Conservation (phyloP, 495 filamentous ascomycete species). For the Annulohypoxylon stygium region DNA sequence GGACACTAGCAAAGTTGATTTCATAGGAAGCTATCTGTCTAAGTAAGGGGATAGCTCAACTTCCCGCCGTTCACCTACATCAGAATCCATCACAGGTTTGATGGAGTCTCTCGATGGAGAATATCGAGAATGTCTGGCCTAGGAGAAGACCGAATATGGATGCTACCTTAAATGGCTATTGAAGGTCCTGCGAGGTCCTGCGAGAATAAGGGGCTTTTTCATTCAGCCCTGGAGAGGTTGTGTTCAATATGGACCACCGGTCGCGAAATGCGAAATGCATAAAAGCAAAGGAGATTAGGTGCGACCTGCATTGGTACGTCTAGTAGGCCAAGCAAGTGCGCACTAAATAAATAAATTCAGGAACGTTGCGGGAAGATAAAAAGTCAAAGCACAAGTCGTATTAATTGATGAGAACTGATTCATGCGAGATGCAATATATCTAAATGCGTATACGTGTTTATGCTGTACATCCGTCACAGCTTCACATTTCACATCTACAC, state of each 20-base stretch:
- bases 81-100: conserved; percentile 15
- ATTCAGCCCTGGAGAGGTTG: background rate
- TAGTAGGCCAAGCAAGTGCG: background rate
- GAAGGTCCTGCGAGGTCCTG: conserved; percentile 29
- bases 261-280: conserved; percentile 25
- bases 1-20: conserved; percentile 7
- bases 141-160: conserved; percentile 14
- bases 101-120: background rate
- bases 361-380: conserved; percentile 21
- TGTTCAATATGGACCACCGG: conserved; percentile 8
- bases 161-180: conserved; percentile 14
- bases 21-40: background rate
- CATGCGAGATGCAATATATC: conserved; percentile 15
- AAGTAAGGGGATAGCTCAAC: conserved; percentile 3
- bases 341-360: conserved; percentile 21
- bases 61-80: conserved; percentile 12
- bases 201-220: conserved; percentile 34
- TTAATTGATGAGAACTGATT: conserved; percentile 26
- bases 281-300: conserved; percentile 45
- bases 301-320: background rate
- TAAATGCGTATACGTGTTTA: background rate
- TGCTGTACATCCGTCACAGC: background rate
- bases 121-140: background rate
- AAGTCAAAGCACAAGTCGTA: conserved; percentile 12
- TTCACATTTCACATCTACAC: background rate